Conservation (phyloP, 1,139 yeast genomes). For the Debaryomyces psychrophilus region DNA sequence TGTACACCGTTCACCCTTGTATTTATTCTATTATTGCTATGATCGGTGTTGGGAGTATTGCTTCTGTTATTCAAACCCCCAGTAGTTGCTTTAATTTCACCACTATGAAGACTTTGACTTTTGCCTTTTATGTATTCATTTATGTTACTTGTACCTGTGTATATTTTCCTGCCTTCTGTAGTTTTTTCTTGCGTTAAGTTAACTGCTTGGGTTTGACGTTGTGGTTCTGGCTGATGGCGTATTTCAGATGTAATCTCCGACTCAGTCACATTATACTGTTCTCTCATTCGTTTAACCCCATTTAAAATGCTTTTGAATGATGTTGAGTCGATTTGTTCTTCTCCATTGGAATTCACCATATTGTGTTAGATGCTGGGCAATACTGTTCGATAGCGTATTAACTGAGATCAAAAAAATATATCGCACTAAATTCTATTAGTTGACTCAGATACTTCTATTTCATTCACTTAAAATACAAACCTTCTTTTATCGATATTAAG, state of each 20-base stretch:
- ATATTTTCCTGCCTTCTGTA: neutral
- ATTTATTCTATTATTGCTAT: neutral
- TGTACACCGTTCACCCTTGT: constrained; percentile 10
- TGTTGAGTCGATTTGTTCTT: constrained; percentile 30
- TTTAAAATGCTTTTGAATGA: constrained; percentile 68
- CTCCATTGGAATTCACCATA: constrained; percentile 1
- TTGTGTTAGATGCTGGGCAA: neutral
- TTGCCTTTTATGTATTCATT: neutral
- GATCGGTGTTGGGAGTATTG: neutral
- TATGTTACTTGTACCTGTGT: neutral
- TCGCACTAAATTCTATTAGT: too few relatives aligned
- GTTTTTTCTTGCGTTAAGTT: neutral
- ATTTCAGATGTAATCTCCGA: neutral
- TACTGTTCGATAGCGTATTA: neutral
- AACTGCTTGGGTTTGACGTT: neutral
- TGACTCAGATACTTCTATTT: too few relatives aligned
- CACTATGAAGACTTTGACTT: neutral
- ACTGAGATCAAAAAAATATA: neutral
- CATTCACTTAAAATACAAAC: too few relatives aligned
- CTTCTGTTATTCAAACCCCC: neutral
- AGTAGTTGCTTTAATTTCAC: neutral
- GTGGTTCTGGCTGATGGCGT: neutral
- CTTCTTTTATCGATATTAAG: too few relatives aligned
- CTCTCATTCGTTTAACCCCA: constrained; percentile 58
- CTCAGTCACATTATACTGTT: constrained; percentile 25